phyloP scores from a whole-genome alignment of 2,329 filamentous ascomycete genomes.

The Madurella fahalii region DNA sequence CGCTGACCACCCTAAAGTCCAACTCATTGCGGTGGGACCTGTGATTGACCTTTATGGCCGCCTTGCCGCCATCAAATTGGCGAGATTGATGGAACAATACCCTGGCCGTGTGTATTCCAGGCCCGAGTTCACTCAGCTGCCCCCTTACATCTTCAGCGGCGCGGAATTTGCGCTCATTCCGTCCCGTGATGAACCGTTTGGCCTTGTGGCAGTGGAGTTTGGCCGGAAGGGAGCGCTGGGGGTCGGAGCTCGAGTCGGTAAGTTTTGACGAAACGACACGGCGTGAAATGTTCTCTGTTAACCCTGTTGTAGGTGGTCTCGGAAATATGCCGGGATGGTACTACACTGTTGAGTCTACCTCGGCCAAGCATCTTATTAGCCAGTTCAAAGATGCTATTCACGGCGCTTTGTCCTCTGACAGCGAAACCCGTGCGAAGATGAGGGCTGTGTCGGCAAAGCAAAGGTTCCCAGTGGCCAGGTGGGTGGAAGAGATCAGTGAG shows the following conservation, averaged over 20 bases:
- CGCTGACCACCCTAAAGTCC: conserved; percentile 53
- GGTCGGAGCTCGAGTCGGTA: conserved; percentile 57
- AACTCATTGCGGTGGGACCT: conserved; percentile 59
- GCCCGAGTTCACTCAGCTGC: conserved; percentile 61
- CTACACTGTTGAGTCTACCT: conserved; percentile 63
- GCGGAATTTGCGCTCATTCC: conserved; percentile 66
- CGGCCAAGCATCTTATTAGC: conserved; percentile 57
- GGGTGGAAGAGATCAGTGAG: conserved; percentile 60
- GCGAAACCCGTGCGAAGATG: conserved; percentile 56
- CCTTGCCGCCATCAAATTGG: conserved; percentile 61
- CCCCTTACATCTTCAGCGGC: conserved; percentile 62
- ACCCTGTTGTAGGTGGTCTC: conserved; percentile 42
- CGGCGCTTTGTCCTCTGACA: conserved; percentile 53
- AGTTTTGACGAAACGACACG: background rate
- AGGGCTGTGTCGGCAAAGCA: conserved; percentile 60
- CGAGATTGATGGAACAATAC: conserved; percentile 60
- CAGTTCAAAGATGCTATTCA: conserved; percentile 63
- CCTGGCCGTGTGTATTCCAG: conserved; percentile 61
- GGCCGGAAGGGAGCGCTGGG: conserved; percentile 63
- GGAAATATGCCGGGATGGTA: conserved; percentile 68
- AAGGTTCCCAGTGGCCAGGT: conserved; percentile 63
- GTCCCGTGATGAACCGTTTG: conserved; percentile 64
- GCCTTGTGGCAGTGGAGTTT: conserved; percentile 64
- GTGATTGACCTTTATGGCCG: conserved; percentile 64
- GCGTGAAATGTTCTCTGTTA: background rate